Percentiles rank a stretch among this genome's conserved stretches.
Conservation (phyloP, 371 early-diverging fungal species). For the Mucor mucedo region DNA sequence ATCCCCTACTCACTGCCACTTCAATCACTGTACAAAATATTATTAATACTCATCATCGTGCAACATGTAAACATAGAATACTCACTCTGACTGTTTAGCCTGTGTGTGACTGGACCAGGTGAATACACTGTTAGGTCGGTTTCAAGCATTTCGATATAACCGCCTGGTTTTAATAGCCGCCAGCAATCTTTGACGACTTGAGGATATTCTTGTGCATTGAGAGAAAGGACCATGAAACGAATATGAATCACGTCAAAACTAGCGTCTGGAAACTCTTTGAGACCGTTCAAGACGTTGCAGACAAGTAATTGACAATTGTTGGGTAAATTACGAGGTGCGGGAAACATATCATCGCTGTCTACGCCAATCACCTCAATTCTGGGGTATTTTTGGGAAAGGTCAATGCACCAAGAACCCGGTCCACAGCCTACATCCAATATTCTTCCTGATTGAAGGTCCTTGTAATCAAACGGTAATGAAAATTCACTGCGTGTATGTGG, state of each 20-base stretch:
- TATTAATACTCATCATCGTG: not conserved
- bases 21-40: conserved; percentile 17
- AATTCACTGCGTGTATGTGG: conserved; percentile 27
- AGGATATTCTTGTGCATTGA: conserved; percentile 30
- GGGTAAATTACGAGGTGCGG: conserved; percentile 29
- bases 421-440: conserved; percentile 45
- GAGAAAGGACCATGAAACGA: conserved; percentile 37
- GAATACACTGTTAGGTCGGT: conserved; percentile 36
- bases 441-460: conserved; percentile 16
- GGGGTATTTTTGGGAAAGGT: conserved; percentile 35
- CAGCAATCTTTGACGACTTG: conserved; percentile 37
- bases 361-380: conserved; percentile 39
- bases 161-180: conserved; percentile 35
- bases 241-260: conserved; percentile 40
- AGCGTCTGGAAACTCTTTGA: conserved; percentile 27
- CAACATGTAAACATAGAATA: not conserved
- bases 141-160: conserved; percentile 40
- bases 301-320: conserved; percentile 34
- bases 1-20: conserved; percentile 25
- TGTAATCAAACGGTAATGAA: conserved; percentile 33
- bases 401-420: conserved; percentile 45
- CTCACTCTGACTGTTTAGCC: conserved; percentile 37
- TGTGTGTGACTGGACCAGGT: conserved; percentile 34
- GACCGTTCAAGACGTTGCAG: conserved; percentile 31
- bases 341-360: conserved; percentile 41